Evolutionary conservation across 768 basidiomycete genomes (phyloP).

Genomic region (Butyriboletus loyo): DNA sequence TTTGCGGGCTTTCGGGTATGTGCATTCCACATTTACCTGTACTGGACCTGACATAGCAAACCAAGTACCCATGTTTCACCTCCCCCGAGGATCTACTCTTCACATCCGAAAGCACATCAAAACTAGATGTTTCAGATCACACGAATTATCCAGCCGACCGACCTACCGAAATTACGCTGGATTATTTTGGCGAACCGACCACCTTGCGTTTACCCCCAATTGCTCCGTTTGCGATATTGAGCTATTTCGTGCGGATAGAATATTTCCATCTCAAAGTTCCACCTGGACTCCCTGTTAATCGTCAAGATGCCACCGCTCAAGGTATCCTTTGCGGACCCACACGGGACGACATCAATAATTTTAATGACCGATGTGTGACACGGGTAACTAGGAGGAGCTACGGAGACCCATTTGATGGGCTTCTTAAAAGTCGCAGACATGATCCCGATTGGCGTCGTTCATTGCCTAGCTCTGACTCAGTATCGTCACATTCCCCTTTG

Average conservation of each 20-base stretch:
- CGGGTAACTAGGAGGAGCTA: constrained; percentile 29
- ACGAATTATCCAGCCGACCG: constrained; percentile 31
- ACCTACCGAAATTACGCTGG: constrained; percentile 29
- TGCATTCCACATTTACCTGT: constrained; percentile 3
- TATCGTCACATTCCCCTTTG: background rate
- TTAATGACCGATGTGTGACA: constrained; percentile 42
- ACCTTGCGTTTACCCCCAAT: constrained; percentile 39
- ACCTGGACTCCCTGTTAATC: constrained; percentile 37
- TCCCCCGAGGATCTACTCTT: constrained; percentile 35
- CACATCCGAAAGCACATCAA: constrained; percentile 11
- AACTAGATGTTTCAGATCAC: constrained; percentile 18
- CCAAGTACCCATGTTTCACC: constrained; percentile 38
- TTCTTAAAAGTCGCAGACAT: constrained; percentile 29
- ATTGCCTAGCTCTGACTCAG: constrained; percentile 3
- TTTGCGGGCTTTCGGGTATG: constrained; percentile 50
- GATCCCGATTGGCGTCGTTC: constrained; percentile 32
- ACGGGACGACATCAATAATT: constrained; percentile 44
- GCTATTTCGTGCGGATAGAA: constrained; percentile 46
- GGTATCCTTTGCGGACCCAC: constrained; percentile 40
- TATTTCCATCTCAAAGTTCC: constrained; percentile 35
- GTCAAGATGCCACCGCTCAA: constrained; percentile 30
- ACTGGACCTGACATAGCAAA: constrained; percentile 9
- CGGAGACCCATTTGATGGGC: constrained; percentile 15
- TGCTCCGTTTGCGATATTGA: constrained; percentile 46
- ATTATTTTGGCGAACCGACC: constrained; percentile 42